phyloP scores from a whole-genome alignment of 1,284 basidiomycete species.

The Ceratobasidium sp. region DNA sequence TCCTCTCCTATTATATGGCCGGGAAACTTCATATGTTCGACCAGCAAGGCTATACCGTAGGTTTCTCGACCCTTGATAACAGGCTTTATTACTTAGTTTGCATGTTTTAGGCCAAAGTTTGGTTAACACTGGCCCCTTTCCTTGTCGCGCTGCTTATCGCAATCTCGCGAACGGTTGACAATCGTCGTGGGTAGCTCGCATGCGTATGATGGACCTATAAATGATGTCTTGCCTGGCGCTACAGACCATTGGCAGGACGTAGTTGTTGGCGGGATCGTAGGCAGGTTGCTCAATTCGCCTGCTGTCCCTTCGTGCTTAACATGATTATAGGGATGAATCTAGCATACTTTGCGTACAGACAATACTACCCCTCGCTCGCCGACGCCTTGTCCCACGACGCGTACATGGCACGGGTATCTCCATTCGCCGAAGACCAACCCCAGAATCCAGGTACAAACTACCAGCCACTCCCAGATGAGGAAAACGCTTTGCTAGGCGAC shows the following conservation, averaged over 20 bases:
- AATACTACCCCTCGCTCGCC: constrained; percentile 78
- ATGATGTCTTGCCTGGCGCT: constrained; percentile 10
- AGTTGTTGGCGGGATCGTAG: constrained; percentile 84
- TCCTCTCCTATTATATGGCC: constrained; percentile 88
- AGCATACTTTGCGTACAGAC: constrained; percentile 85
- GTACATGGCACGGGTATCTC: constrained; percentile 27
- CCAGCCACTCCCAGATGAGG: constrained; percentile 11
- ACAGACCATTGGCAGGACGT: constrained; percentile 93
- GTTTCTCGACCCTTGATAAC: background rate
- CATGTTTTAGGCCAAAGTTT: constrained; percentile 75
- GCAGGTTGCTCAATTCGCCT: constrained; percentile 56
- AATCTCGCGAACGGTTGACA: constrained; percentile 90
- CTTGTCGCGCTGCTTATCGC: constrained; percentile 88
- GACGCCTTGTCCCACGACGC: constrained; percentile 69
- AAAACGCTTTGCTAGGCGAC: constrained; percentile 18
- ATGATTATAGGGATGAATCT: constrained; percentile 62
- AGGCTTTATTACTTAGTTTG: background rate
- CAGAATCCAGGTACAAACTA: background rate
- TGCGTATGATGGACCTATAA: background rate
- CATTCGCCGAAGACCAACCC: constrained; percentile 25
- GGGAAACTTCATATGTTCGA: constrained; percentile 96
- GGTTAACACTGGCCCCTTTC: constrained; percentile 85
- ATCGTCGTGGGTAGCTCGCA: constrained; percentile 72
- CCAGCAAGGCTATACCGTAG: constrained; percentile 75
- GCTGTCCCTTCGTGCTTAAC: background rate